Evolutionary conservation across 768 basidiomycete species (phyloP), one percentile per base, ranked within the genome.

Genomic region (Lactarius pseudohatsudake): DNA sequence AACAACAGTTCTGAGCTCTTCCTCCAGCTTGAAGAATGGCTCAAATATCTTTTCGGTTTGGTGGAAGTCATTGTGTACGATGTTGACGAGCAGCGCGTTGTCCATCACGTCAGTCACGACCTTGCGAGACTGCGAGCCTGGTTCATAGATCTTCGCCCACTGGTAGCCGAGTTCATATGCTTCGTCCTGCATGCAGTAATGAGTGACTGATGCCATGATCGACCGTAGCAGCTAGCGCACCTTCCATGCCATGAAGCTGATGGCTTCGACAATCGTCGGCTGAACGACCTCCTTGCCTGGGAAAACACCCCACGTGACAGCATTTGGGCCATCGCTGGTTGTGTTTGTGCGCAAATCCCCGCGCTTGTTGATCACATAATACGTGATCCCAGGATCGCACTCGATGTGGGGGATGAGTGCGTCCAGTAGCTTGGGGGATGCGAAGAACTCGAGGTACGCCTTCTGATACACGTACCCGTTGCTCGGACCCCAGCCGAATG

Each of bases 191-290:
- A 67, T n/a, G 43, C 43, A 62, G 41, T 15, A 20, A 61, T 53
- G 34, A 59, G 38, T 26, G 56, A 20, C 45, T 9, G 26, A 61
- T 30, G 13, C 62, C 16, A 26, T 9, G 4, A 30, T 22, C 45
- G 3, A 36, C 20, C 4, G 16, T 6, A 6, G 10, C 58, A 1
- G 10, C 38, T 58, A 26, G 76, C 82, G 50, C 60, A 88, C 92
- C 86, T 96, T 96, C 95, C 95, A 97, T 18, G 95, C 95, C 91
- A 96, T 96, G 82, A 97, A 97, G 74, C 94, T 96, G 72, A 96
- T 90, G 3, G 95, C 93, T 76, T 98, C 96, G 26, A 98, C 96
- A 68, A 97, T 94, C 22, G 96, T 98, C 26, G 96, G 96, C 75
- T 96, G 94, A 57, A 96, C 80, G 71, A 97, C 92, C 80, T 97